Evolutionary conservation across 345 rosid species (phyloP), one percentile per base, ranked within the genome.

Genomic region (Heritiera fomes): DNA sequence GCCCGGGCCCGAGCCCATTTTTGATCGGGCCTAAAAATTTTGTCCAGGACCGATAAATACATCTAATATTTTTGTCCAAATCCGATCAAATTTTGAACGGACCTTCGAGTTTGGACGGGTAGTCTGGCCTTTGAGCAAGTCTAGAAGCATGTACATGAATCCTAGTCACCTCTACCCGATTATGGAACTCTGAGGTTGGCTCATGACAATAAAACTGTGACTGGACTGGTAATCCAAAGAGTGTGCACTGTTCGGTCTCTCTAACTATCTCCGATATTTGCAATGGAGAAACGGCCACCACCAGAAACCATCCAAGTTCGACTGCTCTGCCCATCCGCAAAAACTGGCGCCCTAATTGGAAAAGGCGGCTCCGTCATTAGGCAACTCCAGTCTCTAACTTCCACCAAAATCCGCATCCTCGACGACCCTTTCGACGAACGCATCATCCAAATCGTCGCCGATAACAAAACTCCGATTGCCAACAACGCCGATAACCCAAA

Each of bases 381-480:
- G n/a, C 84, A 81, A 41, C 86, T 85, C 28, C 88, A 85, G 65
- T 83, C 86, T 38, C 67, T 81, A 1, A 83, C 86, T 65, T 83
- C 84, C 34, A 59, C 88, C 64, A 85, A 80, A 85, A 85, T 85
- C 56, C 88, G 88, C 41, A 85, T 85, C 47, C 84, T 85, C 50
- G 88, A 85, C 72, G 88, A 85, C 64, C 84, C 81, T 69, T 85
- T 82, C 5, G 86, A 85, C 14, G 88, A 85, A 72, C 88, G 86
- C 50, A 80, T 85, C 32, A 85, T 85, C 59, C 80, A 83, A 80
- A 83, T 85, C 32, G 78, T 79, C 78, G 76, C 84, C 7, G 78
- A 78, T 0, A 69, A 38, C 32, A 52, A 46, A 43, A 8, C 67
- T 17, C 41, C 75, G 28, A 20, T 40, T 1, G 1, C 52, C 15